Base-by-base conservation (phyloP, 2,329 filamentous ascomycete genomes). In the Ilyonectria mors-panacis region DNA sequence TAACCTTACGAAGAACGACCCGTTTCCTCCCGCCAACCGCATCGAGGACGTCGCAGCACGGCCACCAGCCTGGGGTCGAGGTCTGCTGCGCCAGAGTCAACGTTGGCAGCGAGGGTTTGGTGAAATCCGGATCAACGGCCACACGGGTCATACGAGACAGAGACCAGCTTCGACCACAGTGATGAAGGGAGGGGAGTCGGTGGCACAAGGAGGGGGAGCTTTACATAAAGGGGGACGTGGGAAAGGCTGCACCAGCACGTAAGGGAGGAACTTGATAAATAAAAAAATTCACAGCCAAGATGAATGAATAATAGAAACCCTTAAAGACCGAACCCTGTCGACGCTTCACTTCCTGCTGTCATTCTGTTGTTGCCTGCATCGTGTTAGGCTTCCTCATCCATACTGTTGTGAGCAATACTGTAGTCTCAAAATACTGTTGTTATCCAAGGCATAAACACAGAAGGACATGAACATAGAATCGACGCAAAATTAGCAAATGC, bases 221-320 rank as follows among this genome's bases (percentile, higher is more conserved):
- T 64, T 71, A 70, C 58, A 70, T 69, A 67, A 54, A 66, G 37
- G 63, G 42, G 51, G n/a, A 23, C n/a, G 19, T 35, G 30, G 44
- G 33, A 56, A 54, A 60, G 39, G 39, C 12, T 17, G 17, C 37
- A 39, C n/a, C 6, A 55, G 59, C 54, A 62, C 55, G 50, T 37
- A 48, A 61, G 50, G 30, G 50, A 50, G 55, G 66, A 51, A 62
- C 56, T 70, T 66, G 62, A 68, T 66, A 71, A 69, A 72, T 56
- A 59, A 57, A 70, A 48, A 67, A 58, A 54, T 66, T 61, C 63
- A 59, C 66, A 55, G 35, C 42, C 55, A 59, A 63, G 60, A 64
- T 67, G 70, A 71, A 75, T 67, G 71, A 74, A 71, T 74, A 75
- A 75, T 75, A 75, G 64, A 75, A 68, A 60, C 59, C 63, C 58